Percentiles rank a stretch among this genome's conserved stretches.
Conservation (phyloP, 805 yeast genomes). For the Pichia manshurica region DNA sequence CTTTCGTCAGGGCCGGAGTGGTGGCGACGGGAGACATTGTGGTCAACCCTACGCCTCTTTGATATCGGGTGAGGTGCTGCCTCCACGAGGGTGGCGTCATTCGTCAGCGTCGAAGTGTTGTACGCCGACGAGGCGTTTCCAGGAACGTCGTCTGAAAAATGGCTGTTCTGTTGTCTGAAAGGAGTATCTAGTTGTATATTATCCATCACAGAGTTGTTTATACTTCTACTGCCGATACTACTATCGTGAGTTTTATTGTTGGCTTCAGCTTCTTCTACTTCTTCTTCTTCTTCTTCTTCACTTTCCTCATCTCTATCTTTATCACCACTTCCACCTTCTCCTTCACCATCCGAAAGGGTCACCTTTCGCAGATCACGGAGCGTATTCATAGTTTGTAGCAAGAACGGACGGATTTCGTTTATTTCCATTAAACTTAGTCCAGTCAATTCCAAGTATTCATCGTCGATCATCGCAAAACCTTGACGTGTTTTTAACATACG, state of each 20-base stretch:
- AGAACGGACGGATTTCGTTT: slow-evolving; percentile 81
- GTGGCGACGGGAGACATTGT: neutral
- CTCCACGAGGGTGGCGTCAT: slow-evolving; percentile 2
- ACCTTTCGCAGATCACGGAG: slow-evolving; percentile 50
- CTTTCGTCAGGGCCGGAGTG: neutral
- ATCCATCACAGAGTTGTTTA: too few relatives aligned
- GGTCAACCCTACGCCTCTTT: slow-evolving; percentile 5
- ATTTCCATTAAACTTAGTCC: slow-evolving; percentile 80
- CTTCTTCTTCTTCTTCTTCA: slow-evolving; percentile 4
- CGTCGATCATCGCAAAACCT: slow-evolving; percentile 75
- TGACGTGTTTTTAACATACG: slow-evolving; percentile 74
- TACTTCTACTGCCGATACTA: neutral
- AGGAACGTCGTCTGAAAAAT: neutral
- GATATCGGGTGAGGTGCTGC: neutral
- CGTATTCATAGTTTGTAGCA: slow-evolving; percentile 74
- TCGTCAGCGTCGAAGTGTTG: slow-evolving; percentile 1
- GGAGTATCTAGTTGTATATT: neutral
- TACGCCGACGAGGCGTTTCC: neutral
- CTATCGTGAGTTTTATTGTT: neutral
- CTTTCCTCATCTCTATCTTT: neutral
- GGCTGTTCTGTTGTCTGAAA: neutral
- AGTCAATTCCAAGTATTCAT: slow-evolving; percentile 74
- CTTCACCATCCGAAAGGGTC: slow-evolving; percentile 14
- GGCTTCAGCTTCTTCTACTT: neutral
- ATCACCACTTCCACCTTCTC: slow-evolving; percentile 2